Percentiles rank a stretch among this genome's conserved stretches.
Evolutionary conservation across 495 filamentous ascomycete species (phyloP).

Genomic region (Neurospora pannonica): DNA sequence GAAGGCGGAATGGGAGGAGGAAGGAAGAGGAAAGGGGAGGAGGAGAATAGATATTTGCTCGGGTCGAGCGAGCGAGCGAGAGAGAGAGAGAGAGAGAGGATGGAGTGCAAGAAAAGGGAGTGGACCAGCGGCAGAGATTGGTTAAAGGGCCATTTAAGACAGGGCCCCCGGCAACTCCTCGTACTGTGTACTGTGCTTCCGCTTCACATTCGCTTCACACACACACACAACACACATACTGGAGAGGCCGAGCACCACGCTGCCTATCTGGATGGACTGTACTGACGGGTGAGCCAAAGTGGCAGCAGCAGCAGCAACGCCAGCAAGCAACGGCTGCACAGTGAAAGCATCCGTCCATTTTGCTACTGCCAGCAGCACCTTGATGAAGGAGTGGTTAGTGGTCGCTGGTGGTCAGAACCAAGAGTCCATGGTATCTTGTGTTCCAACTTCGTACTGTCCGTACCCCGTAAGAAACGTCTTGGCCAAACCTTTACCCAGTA

Average conservation of each 20-base stretch:
- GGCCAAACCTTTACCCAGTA: background rate
- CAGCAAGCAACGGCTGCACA: background rate
- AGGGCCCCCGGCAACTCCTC: constrained; percentile 22
- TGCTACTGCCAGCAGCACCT: background rate
- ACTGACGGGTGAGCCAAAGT: background rate
- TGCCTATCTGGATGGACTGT: background rate
- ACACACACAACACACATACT: background rate
- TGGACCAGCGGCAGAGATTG: constrained; percentile 39
- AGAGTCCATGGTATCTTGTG: background rate
- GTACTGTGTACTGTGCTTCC: background rate
- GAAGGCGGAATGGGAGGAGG: constrained; percentile 46
- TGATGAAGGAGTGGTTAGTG: background rate
- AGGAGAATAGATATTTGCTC: constrained; percentile 46
- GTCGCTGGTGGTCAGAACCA: background rate
- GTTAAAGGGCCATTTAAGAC: constrained; percentile 44
- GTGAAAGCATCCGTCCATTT: background rate
- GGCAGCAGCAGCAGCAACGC: background rate
- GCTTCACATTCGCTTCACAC: background rate
- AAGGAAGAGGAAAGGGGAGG: constrained; percentile 38
- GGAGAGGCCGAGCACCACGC: background rate
- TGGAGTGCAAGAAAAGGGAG: constrained; percentile 45
- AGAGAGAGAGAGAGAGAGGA: constrained; percentile 35
- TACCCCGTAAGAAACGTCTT: background rate
- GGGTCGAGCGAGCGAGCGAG: constrained; percentile 19
- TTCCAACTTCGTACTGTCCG: background rate